Conservation (phyloP, 2,329 filamentous ascomycete species). For the Periconia sp. region DNA sequence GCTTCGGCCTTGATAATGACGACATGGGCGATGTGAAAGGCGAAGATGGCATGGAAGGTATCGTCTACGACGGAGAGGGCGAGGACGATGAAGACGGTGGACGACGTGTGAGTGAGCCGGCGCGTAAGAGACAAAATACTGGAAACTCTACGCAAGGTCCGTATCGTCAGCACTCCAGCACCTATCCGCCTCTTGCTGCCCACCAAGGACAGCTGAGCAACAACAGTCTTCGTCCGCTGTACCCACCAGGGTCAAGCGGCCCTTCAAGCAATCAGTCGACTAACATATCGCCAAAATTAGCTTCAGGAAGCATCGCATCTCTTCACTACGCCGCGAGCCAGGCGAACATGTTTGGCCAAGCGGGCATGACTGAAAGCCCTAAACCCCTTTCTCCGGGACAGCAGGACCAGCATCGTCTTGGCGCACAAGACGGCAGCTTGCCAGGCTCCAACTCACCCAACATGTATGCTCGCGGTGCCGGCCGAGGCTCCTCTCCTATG, state of each 20-base stretch:
- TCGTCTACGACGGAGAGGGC: slow-evolving; percentile 64
- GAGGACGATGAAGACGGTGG: slow-evolving; percentile 57
- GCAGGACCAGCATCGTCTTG: slow-evolving; percentile 60
- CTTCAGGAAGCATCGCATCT: slow-evolving; percentile 43
- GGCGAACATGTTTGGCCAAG: slow-evolving; percentile 71
- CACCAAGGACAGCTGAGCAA: slow-evolving; percentile 34
- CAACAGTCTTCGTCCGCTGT: slow-evolving; percentile 41
- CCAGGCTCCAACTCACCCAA: slow-evolving; percentile 70
- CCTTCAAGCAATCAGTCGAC: slow-evolving; percentile 46
- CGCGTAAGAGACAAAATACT: slow-evolving; percentile 71
- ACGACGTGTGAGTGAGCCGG: slow-evolving; percentile 72
- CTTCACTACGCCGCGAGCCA: slow-evolving; percentile 42
- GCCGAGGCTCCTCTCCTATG: slow-evolving; percentile 62
- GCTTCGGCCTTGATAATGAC: slow-evolving; percentile 82
- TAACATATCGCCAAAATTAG: slow-evolving; percentile 47
- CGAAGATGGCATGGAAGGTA: slow-evolving; percentile 68
- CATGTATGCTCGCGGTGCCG: slow-evolving; percentile 64
- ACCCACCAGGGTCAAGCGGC: slow-evolving; percentile 38
- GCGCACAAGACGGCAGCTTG: slow-evolving; percentile 54
- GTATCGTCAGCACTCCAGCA: slow-evolving; percentile 72
- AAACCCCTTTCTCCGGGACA: slow-evolving; percentile 78
- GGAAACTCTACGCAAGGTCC: slow-evolving; percentile 60
- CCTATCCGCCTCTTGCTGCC: slow-evolving; percentile 74
- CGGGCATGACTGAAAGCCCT: slow-evolving; percentile 81
- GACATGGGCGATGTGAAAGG: slow-evolving; percentile 60